Evolutionary conservation across 2,329 filamentous ascomycete species (phyloP).

Genomic region (Balansia obtecta): DNA sequence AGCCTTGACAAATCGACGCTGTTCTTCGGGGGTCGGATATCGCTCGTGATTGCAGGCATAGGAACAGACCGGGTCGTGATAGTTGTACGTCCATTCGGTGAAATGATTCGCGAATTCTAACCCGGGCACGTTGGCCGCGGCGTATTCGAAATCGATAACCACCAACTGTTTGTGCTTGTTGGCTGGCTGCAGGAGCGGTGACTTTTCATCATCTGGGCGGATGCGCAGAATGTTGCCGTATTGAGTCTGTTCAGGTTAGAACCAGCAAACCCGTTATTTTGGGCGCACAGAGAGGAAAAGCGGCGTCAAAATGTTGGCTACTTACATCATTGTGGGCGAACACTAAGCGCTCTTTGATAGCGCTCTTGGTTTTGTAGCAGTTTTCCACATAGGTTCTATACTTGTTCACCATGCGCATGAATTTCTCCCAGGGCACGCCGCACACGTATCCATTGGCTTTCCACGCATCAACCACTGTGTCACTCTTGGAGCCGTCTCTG

Average conservation of each 20-base stretch:
- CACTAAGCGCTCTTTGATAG: constrained; percentile 62
- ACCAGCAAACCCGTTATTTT: neutral
- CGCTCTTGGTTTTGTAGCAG: constrained; percentile 54
- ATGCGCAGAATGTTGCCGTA: constrained; percentile 91
- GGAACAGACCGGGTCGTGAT: constrained; percentile 58
- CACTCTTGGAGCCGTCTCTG: constrained; percentile 10
- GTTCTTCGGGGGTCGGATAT: constrained; percentile 73
- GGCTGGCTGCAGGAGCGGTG: constrained; percentile 73
- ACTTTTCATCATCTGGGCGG: constrained; percentile 56
- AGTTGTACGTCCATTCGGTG: constrained; percentile 97
- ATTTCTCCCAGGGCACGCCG: constrained; percentile 70
- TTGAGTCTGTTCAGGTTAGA: constrained; percentile 55
- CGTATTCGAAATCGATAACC: constrained; percentile 97
- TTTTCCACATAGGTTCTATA: constrained; percentile 65
- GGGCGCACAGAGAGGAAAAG: neutral
- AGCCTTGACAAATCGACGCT: constrained; percentile 70
- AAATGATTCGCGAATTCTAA: constrained; percentile 97
- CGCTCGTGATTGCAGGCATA: constrained; percentile 53
- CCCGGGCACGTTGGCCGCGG: constrained; percentile 74
- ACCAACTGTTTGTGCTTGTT: constrained; percentile 94
- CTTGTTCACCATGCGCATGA: constrained; percentile 60
- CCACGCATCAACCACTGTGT: constrained; percentile 39
- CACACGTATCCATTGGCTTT: constrained; percentile 64
- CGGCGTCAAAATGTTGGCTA: too few species aligned
- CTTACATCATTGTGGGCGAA: constrained; percentile 97